These are phyloP conservation scores for Pleurotus tuoliensis DNA, from an alignment of 768 basidiomycete genomes.

Conservation along the genomic window DNA sequence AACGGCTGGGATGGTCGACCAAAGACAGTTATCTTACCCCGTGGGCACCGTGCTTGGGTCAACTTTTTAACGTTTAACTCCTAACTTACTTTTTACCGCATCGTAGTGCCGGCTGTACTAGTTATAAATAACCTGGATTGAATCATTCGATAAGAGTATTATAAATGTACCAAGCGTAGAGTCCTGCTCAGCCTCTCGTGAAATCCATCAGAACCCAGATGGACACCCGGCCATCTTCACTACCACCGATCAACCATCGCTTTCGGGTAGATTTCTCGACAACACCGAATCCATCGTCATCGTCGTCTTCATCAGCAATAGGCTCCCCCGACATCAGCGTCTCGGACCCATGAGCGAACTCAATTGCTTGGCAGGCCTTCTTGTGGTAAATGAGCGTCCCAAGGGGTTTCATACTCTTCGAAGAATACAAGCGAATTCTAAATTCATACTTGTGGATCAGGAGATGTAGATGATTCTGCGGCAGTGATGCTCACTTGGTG, in stretches of 20 bases:
- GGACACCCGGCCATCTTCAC: constrained; percentile 66
- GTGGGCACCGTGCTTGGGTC: too few relatives aligned
- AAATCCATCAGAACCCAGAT: constrained; percentile 68
- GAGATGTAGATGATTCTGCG: background rate
- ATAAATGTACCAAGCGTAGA: too few relatives aligned
- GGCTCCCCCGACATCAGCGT: constrained; percentile 25
- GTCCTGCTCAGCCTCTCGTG: constrained; percentile 22
- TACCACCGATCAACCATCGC: constrained; percentile 64
- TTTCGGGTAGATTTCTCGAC: constrained; percentile 40
- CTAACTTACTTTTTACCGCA: background rate
- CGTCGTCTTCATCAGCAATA: background rate
- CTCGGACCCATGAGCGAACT: constrained; percentile 47
- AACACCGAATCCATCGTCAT: constrained; percentile 48
- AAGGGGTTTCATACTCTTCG: constrained; percentile 74
- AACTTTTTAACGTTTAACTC: too few relatives aligned
- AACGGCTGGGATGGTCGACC: too few relatives aligned
- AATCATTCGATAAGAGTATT: too few relatives aligned
- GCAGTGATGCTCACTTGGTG: constrained; percentile 58
- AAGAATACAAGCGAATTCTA: constrained; percentile 82
- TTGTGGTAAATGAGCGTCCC: constrained; percentile 86
- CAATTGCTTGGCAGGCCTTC: constrained; percentile 65
- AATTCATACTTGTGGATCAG: background rate
- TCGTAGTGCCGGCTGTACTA: background rate
- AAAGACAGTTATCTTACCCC: too few relatives aligned
- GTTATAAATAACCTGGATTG: background rate